Conservation (phyloP, 2,329 filamentous ascomycete species). For the Coniosporium tulheliwenetii region DNA sequence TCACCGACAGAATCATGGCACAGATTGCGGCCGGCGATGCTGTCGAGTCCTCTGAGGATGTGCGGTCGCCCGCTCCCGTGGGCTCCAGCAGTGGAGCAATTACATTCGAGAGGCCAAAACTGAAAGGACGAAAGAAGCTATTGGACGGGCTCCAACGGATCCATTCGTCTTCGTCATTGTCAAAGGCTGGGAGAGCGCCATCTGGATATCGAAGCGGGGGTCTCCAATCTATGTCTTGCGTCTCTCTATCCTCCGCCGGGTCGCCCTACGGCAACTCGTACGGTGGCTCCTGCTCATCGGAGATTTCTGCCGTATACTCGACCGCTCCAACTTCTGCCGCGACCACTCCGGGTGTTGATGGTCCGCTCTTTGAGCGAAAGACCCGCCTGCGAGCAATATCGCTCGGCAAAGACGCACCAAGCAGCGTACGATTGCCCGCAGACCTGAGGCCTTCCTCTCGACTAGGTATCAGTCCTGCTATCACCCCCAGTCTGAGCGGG, state of each 20-base stretch:
- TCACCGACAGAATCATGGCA: no score
- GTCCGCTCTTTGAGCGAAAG: slow-evolving; percentile 35
- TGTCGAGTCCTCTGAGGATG: no score
- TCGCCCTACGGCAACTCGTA: slow-evolving; percentile 37
- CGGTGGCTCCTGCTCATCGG: slow-evolving; percentile 37
- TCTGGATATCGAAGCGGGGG: slow-evolving; percentile 50
- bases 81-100: background rate
- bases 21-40: no score
- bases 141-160: slow-evolving; percentile 66
- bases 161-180: slow-evolving; percentile 61
- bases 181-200: slow-evolving; percentile 44
- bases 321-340: slow-evolving; percentile 38
- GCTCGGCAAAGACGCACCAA: slow-evolving; percentile 35
- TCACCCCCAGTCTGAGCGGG: slow-evolving; percentile 15
- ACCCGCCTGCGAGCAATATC: slow-evolving; percentile 32
- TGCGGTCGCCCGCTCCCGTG: background rate
- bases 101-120: slow-evolving; percentile 30
- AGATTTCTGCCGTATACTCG: slow-evolving; percentile 39
- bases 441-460: slow-evolving; percentile 39
- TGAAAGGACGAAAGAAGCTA: slow-evolving; percentile 53
- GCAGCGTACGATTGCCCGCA: slow-evolving; percentile 46
- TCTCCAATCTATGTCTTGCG: slow-evolving; percentile 50
- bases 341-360: slow-evolving; percentile 27
- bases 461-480: slow-evolving; percentile 8
- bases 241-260: slow-evolving; percentile 38